Percentiles rank a stretch among this genome's conserved stretches.
Conservation (phyloP, 23 red algal species). For the Cyanidiococcus yangmingshanensis region DNA sequence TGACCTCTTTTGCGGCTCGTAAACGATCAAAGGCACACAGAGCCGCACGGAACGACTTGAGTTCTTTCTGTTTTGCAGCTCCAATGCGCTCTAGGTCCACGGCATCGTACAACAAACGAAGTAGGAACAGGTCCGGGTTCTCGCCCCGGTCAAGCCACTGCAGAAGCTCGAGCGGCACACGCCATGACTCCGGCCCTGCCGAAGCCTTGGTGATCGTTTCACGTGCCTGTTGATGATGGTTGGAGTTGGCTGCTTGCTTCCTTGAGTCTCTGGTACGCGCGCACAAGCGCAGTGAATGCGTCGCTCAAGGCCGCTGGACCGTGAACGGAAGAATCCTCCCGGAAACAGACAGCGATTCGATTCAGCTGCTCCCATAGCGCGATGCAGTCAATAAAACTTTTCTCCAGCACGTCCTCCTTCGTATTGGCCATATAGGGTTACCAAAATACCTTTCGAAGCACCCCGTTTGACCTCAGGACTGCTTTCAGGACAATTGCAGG, state of each 20-base stretch:
- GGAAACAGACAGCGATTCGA: background rate
- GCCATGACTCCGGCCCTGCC: background rate
- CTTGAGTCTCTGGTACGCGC: background rate
- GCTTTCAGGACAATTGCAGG: no score
- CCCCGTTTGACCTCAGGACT: no score
- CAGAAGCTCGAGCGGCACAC: conserved; percentile 9
- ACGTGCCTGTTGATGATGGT: no score
- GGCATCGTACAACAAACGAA: background rate
- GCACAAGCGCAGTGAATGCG: background rate
- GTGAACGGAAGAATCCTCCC: background rate
- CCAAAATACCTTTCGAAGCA: no score
- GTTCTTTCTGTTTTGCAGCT: background rate
- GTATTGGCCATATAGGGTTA: no score
- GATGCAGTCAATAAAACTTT: background rate
- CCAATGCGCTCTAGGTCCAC: background rate
- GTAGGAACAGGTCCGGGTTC: conserved; percentile 12
- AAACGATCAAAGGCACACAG: no score
- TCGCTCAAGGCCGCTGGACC: background rate
- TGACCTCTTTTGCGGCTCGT: no score
- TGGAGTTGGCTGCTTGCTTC: no score
- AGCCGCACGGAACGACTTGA: background rate
- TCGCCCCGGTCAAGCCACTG: conserved; percentile 20
- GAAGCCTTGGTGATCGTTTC: no score
- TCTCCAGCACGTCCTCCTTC: background rate
- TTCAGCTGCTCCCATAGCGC: background rate